Base-by-base conservation (phyloP, 768 basidiomycete species). In the Zangia roseola region DNA sequence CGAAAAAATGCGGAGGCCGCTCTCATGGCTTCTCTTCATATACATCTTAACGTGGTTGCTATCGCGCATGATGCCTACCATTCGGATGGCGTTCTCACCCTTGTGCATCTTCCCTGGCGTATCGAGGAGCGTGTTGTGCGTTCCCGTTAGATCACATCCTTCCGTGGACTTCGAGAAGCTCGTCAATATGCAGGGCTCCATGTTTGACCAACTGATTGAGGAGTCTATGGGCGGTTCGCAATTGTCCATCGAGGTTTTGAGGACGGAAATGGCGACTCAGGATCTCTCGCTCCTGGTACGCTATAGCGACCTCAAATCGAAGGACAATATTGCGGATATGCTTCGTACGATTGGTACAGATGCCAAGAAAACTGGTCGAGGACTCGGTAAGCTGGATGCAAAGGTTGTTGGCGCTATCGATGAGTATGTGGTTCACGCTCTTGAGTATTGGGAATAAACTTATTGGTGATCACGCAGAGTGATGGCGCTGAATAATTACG, bases 351-450 rank as follows among this genome's bases (percentile, higher is more conserved):
- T 91, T 58, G 77, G 81, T 3, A 63, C 67, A 7, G 82, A 84
- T 55, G 86, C 88, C 1, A 82, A 78, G 67, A 76, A 69, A 50
- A 74, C 83, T 1, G 80, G 81, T 3, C 69, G 78, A 26, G 79
- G 80, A 25, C 61, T 91, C 47, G 81, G 82, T 57, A 82, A 69
- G 58, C 70, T 91, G 35, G 77, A 78, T 30, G 71, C 88, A 4
- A 86, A 76, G 58, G 78, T 90, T n/a, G 76, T 79, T 30, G 85
- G 87, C 28, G 80, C 86, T 0, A 83, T 91, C 2, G 89, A 91
- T 52, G 81, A 70, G 88, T 88, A 47, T 60, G 82, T 67, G 1
- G 1, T 25, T n/a, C 10, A 14, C 1, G 8, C 1, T 34, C 34
- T 39, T 24, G 46, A 9, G 19, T 13, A 3, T 20, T 24, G 8